These are phyloP conservation scores for Golubevia pallescens DNA, from an alignment of 1,284 basidiomycete genomes.

Conservation along the genomic window DNA sequence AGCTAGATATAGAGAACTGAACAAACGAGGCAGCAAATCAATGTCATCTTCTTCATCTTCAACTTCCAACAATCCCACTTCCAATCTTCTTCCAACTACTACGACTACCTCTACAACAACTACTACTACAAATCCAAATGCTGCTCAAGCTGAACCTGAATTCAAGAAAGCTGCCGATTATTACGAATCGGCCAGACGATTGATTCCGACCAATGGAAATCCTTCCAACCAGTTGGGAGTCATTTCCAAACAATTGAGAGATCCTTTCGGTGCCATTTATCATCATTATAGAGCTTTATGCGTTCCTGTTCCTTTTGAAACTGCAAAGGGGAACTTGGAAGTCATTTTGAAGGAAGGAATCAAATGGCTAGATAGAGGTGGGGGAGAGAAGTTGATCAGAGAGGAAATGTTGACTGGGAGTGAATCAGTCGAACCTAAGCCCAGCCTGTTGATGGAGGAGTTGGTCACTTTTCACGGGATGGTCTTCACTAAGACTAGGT, in stretches of 20 bases:
- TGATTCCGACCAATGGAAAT: constrained; percentile 79
- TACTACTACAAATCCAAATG: too few species aligned
- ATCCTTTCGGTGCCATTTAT: constrained; percentile 79
- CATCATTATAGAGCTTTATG: constrained; percentile 92
- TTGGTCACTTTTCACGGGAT: not conserved
- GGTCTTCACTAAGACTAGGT: too few species aligned
- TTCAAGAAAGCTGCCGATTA: constrained; percentile 72
- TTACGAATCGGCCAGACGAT: constrained; percentile 80
- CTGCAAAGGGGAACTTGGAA: constrained; percentile 82
- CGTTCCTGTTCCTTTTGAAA: constrained; percentile 82
- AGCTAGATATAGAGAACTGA: constrained; percentile 88
- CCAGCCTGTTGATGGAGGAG: not conserved
- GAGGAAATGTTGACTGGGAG: too few species aligned
- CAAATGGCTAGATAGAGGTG: constrained; percentile 1
- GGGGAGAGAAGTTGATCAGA: not conserved
- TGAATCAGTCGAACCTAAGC: not conserved
- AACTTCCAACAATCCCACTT: too few species aligned
- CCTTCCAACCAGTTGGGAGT: constrained; percentile 95
- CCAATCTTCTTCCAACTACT: too few species aligned
- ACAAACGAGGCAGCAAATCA: constrained; percentile 70
- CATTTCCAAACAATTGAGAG: constrained; percentile 80
- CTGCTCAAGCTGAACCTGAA: too few species aligned
- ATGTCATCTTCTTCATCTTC: not conserved
- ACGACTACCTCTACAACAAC: too few species aligned
- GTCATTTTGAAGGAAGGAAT: constrained; percentile 64